A percentile compares a stretch with the other conserved stretches of the same genome.
These are phyloP conservation scores for Phoma sp. DNA, from an alignment of 2,329 filamentous ascomycete genomes.

Conservation along the genomic window DNA sequence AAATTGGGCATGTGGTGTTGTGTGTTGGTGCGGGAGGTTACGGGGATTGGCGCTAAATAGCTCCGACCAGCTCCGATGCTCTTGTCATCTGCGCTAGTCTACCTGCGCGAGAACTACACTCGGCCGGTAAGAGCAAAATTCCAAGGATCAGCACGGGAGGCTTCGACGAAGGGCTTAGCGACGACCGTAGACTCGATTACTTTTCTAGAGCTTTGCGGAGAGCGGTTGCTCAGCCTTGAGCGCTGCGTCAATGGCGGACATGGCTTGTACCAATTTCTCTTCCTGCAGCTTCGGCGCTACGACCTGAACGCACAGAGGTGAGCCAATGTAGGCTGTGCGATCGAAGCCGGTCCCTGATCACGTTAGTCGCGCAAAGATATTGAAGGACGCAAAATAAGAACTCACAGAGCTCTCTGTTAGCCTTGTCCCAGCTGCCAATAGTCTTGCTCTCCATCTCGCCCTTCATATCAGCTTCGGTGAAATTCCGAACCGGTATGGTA, in stretches of 20 bases:
- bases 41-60: background rate
- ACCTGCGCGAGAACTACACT: slow-evolving; percentile 4
- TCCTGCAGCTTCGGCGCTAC: slow-evolving; percentile 63
- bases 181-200: background rate
- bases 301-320: slow-evolving; percentile 63
- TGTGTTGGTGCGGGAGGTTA: slow-evolving; percentile 1
- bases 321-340: slow-evolving; percentile 60
- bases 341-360: slow-evolving; percentile 55
- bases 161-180: background rate
- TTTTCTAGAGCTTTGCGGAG: slow-evolving; percentile 25
- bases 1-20: slow-evolving; percentile 10
- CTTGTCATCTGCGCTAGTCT: slow-evolving; percentile 5
- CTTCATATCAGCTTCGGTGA: slow-evolving; percentile 58
- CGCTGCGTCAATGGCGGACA: slow-evolving; percentile 60
- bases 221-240: slow-evolving; percentile 31
- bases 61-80: background rate
- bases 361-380: slow-evolving; percentile 1
- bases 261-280: slow-evolving; percentile 59
- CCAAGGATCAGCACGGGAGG: background rate
- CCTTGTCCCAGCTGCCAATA: slow-evolving; percentile 65
- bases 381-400: background rate
- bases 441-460: slow-evolving; percentile 52
- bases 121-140: slow-evolving; percentile 11
- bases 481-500: slow-evolving; percentile 60
- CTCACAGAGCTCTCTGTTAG: slow-evolving; percentile 63